Conservation (phyloP, 306 rosid species). For the Vigna radiata region DNA sequence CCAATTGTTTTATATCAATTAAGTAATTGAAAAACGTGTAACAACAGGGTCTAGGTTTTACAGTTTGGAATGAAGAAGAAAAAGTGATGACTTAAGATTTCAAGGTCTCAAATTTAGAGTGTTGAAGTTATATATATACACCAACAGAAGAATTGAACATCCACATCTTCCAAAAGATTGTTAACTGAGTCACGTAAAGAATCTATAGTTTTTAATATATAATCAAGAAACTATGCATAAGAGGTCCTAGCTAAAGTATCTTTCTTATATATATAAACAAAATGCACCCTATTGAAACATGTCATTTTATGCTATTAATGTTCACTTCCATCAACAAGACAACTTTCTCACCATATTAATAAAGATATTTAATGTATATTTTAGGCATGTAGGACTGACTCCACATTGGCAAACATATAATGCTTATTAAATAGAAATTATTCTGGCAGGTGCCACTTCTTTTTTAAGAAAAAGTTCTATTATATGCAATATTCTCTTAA, state of each 20-base stretch:
- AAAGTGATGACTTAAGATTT: no score
- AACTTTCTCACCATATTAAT: not conserved
- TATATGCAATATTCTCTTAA: not conserved
- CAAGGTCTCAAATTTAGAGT: no score
- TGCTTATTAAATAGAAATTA: constrained; percentile 1
- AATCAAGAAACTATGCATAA: not conserved
- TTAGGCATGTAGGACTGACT: constrained; percentile 36
- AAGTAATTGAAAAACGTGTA: no score
- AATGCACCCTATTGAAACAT: constrained; percentile 17
- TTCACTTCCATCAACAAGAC: constrained; percentile 36
- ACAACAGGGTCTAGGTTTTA: no score
- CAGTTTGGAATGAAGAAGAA: no score
- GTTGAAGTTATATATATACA: no score
- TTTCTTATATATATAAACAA: constrained; percentile 13
- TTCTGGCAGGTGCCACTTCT: not conserved
- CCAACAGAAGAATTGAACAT: not conserved
- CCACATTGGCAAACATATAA: not conserved
- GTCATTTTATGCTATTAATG: constrained; percentile 31
- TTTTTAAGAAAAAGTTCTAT: not conserved
- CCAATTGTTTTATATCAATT: no score
- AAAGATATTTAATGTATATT: constrained; percentile 4
- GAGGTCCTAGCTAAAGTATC: constrained; percentile 1
- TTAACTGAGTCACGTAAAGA: not conserved
- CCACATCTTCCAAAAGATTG: no score
- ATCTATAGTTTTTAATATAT: not conserved